Evolutionary conservation across 257 asterid genomes (phyloP), one percentile per base, ranked within the genome.

Genomic region (Echium plantagineum): DNA sequence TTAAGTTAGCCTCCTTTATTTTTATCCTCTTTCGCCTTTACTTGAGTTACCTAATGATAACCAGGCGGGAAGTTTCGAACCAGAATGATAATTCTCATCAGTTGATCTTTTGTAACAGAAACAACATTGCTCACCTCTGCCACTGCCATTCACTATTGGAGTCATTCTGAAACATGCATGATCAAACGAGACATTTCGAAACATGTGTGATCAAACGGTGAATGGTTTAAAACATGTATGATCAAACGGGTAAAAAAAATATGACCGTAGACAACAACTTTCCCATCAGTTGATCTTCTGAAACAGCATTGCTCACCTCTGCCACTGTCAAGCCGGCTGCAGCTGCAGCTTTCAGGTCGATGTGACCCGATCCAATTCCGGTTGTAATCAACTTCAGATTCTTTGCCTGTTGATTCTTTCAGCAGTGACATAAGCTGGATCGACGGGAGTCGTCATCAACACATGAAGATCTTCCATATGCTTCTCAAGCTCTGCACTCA

Each of bases 201-300:
- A n/a, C n/a, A n/a, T n/a, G n/a, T n/a, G n/a, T n/a, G n/a, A n/a
- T n/a, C n/a, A n/a, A n/a, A n/a, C n/a, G n/a, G n/a, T n/a, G n/a
- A n/a, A n/a, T n/a, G n/a, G n/a, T n/a, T n/a, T n/a, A n/a, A n/a
- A n/a, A n/a, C n/a, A n/a, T n/a, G n/a, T n/a, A n/a, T n/a, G n/a
- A n/a, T n/a, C n/a, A n/a, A n/a, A n/a, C n/a, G n/a, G n/a, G n/a
- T n/a, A n/a, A n/a, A n/a, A n/a, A n/a, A n/a, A n/a, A n/a, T n/a
- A n/a, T n/a, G n/a, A n/a, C n/a, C n/a, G n/a, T n/a, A n/a, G n/a
- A n/a, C n/a, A n/a, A n/a, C n/a, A n/a, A n/a, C n/a, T n/a, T n/a
- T n/a, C n/a, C n/a, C n/a, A n/a, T n/a, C n/a, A 93, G 86, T 66
- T 93, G 97, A 59, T 93, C 99, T 74, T 93, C 99, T 9, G 97